phyloP scores from a whole-genome alignment of 2,329 filamentous ascomycete species.

The Stachybotrys echinatus region DNA sequence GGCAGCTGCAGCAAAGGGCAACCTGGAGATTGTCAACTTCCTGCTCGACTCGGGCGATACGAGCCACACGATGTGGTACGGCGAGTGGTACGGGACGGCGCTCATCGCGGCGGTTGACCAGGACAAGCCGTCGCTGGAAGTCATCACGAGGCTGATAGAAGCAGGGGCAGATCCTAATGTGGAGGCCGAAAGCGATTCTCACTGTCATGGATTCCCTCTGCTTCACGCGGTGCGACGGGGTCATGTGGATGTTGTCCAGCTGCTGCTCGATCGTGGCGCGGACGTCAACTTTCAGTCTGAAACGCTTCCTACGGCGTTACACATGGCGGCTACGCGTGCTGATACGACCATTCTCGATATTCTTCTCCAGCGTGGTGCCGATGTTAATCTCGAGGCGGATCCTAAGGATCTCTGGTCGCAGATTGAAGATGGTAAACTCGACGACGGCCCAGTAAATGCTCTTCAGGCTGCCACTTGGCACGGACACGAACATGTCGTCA shows the following conservation, averaged over 20 bases:
- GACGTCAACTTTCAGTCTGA: not conserved
- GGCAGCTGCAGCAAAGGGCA: not conserved
- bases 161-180: not conserved
- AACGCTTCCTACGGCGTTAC: not conserved
- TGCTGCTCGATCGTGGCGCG: no score
- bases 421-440: not conserved
- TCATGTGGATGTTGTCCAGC: not conserved
- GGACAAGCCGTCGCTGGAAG: not conserved
- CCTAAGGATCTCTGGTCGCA: not conserved
- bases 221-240: not conserved
- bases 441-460: not conserved
- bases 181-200: not conserved
- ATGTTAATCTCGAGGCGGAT: not conserved
- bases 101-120: not conserved
- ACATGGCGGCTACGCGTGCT: not conserved
- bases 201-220: not conserved
- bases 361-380: not conserved
- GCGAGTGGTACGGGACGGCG: not conserved
- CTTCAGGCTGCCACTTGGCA: not conserved
- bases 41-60: not conserved
- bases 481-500: not conserved
- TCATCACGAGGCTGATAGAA: not conserved
- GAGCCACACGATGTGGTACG: not conserved
- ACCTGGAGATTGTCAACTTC: not conserved
- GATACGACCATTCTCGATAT: not conserved